Percentiles rank a stretch among this genome's conserved stretches.
phyloP scores from a whole-genome alignment of 2,329 filamentous ascomycete genomes.

The Lithohypha guttulata region DNA sequence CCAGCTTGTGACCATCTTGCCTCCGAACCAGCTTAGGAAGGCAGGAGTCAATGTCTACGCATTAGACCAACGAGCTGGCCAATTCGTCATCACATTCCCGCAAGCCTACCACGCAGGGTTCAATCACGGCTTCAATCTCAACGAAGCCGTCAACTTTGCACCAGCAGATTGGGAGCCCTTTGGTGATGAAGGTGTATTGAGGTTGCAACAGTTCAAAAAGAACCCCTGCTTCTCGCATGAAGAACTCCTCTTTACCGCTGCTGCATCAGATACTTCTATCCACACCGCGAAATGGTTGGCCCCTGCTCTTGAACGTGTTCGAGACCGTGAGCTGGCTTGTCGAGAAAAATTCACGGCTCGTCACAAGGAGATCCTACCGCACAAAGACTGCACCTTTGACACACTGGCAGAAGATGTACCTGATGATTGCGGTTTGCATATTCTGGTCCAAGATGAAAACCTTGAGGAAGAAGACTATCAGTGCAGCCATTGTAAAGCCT shows the following conservation, averaged over 20 bases:
- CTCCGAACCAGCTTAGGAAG: slow-evolving; percentile 83
- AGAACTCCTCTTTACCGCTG: slow-evolving; percentile 83
- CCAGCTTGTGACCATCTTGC: slow-evolving; percentile 90
- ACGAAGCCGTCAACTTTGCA: slow-evolving; percentile 97
- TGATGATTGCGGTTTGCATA: slow-evolving; percentile 48
- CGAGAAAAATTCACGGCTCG: slow-evolving; percentile 58
- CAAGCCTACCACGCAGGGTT: slow-evolving; percentile 97
- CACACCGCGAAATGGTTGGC: slow-evolving; percentile 91
- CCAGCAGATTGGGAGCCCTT: slow-evolving; percentile 91
- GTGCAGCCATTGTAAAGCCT: slow-evolving; percentile 84
- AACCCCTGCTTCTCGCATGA: slow-evolving; percentile 97
- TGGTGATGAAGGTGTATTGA: slow-evolving; percentile 73
- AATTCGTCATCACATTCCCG: slow-evolving; percentile 93
- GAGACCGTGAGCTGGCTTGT: slow-evolving; percentile 58
- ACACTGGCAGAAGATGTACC: slow-evolving; percentile 22
- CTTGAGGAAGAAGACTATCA: slow-evolving; percentile 86
- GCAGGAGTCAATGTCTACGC: slow-evolving; percentile 89
- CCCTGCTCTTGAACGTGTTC: slow-evolving; percentile 71
- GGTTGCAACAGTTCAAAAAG: slow-evolving; percentile 74
- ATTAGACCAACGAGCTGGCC: slow-evolving; percentile 87
- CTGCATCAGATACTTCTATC: slow-evolving; percentile 67
- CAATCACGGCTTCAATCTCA: slow-evolving; percentile 98
- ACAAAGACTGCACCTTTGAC: slow-evolving; percentile 43
- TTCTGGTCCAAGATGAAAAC: slow-evolving; percentile 60
- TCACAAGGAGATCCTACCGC: slow-evolving; percentile 46